These are phyloP conservation scores for Globisporangium echinulatum DNA, from an alignment of 352 stramenopile genomes.

Conservation along the genomic window DNA sequence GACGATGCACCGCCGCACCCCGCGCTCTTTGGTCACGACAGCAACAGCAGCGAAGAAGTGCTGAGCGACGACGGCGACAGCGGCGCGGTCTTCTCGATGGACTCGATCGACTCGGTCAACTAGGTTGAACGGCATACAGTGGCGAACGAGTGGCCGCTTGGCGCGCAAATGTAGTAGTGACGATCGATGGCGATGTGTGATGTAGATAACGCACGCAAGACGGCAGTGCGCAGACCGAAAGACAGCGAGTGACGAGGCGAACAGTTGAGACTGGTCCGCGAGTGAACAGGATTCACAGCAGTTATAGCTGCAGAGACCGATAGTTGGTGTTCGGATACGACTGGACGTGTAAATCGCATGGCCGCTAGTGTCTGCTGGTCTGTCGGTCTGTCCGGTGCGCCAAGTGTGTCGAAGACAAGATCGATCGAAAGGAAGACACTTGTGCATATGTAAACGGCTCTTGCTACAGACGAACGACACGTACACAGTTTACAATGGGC, in stretches of 20 bases:
- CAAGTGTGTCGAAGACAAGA: not conserved
- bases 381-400: not conserved
- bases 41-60: slow-evolving; percentile 41
- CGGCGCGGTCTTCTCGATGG: slow-evolving; percentile 13
- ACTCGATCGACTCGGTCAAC: not conserved
- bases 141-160: too few species aligned
- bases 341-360: slow-evolving; percentile 1
- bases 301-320: too few species aligned
- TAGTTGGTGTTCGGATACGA: not conserved
- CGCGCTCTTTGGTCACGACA: slow-evolving; percentile 45
- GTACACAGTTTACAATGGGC: too few species aligned
- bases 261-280: too few species aligned
- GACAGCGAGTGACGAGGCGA: too few species aligned
- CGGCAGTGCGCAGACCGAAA: too few species aligned
- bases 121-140: too few species aligned
- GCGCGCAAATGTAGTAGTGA: not conserved
- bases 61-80: slow-evolving; percentile 49
- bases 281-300: too few species aligned
- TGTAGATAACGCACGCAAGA: too few species aligned
- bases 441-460: too few species aligned
- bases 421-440: too few species aligned
- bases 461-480: too few species aligned
- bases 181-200: slow-evolving; percentile 1
- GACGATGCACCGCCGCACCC: slow-evolving; percentile 34
- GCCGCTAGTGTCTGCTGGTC: not conserved